These are phyloP conservation scores for Phanerochaete carnosa DNA, from an alignment of 768 basidiomycete genomes.

Conservation along the genomic window DNA sequence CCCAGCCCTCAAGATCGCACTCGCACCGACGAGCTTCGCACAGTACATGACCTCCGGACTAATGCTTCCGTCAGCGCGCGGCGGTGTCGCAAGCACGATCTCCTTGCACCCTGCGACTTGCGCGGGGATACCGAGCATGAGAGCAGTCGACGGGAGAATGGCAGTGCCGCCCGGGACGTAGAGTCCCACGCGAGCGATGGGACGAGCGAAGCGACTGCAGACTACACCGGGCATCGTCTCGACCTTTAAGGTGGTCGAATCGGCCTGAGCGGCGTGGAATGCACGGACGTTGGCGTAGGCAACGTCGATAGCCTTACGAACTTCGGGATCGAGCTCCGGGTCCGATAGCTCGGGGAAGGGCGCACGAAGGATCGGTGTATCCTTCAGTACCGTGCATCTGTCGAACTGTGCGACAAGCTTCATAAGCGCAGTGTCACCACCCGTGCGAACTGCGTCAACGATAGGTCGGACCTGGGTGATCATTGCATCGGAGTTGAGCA, in stretches of 20 bases:
- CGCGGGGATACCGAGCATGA: conserved; percentile 97
- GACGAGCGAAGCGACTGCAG: conserved; percentile 90
- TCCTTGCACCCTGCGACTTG: conserved; percentile 94
- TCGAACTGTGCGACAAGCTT: conserved; percentile 94
- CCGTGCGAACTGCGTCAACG: conserved; percentile 77
- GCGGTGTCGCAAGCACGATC: conserved; percentile 95
- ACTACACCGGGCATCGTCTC: conserved; percentile 99
- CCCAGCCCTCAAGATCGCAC: conserved; percentile 89
- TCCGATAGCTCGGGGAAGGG: conserved; percentile 63
- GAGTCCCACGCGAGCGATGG: conserved; percentile 93
- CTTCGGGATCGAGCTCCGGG: conserved; percentile 53
- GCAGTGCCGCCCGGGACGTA: conserved; percentile 99
- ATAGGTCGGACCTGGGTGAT: conserved; percentile 93
- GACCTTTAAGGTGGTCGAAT: conserved; percentile 66
- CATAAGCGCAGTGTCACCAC: conserved; percentile 84
- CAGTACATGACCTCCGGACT: conserved; percentile 98
- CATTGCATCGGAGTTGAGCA: conserved; percentile 86
- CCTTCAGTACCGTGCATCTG: conserved; percentile 62
- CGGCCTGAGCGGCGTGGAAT: conserved; percentile 90
- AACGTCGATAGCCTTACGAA: conserved; percentile 79
- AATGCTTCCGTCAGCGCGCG: conserved; percentile 86
- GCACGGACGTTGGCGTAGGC: conserved; percentile 90
- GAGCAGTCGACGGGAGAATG: conserved; percentile 90
- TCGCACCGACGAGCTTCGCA: conserved; percentile 86
- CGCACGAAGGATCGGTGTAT: conserved; percentile 11